phyloP scores from a whole-genome alignment of 2,329 filamentous ascomycete genomes.

The Pseudogymnoascus sp. region DNA sequence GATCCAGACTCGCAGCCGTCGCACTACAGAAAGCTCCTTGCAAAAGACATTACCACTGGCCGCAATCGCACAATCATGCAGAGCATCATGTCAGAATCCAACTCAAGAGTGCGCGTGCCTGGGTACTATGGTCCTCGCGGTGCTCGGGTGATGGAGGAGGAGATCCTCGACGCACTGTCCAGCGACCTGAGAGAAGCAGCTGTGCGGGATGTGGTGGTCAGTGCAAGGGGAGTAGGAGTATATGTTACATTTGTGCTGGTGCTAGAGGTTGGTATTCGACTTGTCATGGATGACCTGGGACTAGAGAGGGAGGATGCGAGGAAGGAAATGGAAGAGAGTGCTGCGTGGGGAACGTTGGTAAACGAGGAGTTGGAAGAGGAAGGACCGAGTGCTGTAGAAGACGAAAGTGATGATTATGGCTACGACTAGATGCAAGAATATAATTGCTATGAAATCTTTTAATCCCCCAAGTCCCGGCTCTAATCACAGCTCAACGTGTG shows the following conservation, averaged over 20 bases:
- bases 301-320: conserved; percentile 35
- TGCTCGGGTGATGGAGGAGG: conserved; percentile 62
- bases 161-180: conserved; percentile 54
- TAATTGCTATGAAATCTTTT: too few species aligned
- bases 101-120: conserved; percentile 32
- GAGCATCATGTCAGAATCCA: conserved; percentile 40
- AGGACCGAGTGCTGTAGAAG: conserved; percentile 48
- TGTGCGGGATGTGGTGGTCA: conserved; percentile 56
- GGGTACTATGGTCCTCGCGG: conserved; percentile 81
- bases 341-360: conserved; percentile 21
- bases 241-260: conserved; percentile 72
- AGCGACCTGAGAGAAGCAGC: conserved; percentile 52
- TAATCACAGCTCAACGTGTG: too few species aligned
- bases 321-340: conserved; percentile 22
- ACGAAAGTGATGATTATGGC: conserved; percentile 24
- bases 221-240: conserved; percentile 55
- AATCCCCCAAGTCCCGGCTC: too few species aligned
- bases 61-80: conserved; percentile 52
- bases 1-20: conserved; percentile 35
- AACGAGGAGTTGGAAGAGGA: conserved; percentile 47
- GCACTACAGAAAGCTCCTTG: conserved; percentile 52
- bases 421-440: background rate
- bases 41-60: conserved; percentile 46
- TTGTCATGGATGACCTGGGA: conserved; percentile 52
- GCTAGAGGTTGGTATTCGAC: conserved; percentile 52